Conservation (phyloP, 2,329 filamentous ascomycete genomes). For the Lachnum nothofagi region DNA sequence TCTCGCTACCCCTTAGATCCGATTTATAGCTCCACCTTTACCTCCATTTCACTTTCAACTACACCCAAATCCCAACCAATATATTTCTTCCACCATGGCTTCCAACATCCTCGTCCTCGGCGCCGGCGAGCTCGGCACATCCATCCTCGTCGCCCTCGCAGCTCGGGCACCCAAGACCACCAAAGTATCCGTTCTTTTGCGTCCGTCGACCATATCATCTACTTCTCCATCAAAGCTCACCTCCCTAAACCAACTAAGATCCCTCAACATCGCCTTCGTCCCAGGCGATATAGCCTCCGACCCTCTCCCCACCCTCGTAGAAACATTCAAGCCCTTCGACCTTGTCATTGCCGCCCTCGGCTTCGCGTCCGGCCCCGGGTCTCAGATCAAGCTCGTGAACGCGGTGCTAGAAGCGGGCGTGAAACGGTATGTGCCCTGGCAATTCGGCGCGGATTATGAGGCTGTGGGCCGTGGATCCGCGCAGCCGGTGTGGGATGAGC, state of each 20-base stretch:
- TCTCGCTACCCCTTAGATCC: no score
- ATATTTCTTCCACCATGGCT: background rate
- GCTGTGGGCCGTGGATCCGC: conserved; percentile 52
- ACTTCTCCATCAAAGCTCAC: conserved; percentile 38
- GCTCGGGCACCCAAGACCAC: conserved; percentile 38
- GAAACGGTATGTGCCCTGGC: conserved; percentile 61
- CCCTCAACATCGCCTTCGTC: conserved; percentile 22
- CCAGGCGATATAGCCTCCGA: conserved; percentile 31
- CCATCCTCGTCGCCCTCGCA: conserved; percentile 48
- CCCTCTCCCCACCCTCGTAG: conserved; percentile 36
- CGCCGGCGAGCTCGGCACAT: conserved; percentile 59
- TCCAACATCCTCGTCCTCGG: conserved; percentile 54
- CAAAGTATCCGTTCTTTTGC: conserved; percentile 50
- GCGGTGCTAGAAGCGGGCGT: conserved; percentile 50
- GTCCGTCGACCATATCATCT: conserved; percentile 42
- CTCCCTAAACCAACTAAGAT: conserved; percentile 38
- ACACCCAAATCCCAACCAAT: no score
- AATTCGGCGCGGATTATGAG: conserved; percentile 70
- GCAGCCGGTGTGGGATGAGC: conserved; percentile 65
- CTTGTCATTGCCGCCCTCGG: conserved; percentile 58
- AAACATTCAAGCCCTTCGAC: conserved; percentile 44
- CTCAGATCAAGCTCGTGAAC: conserved; percentile 51
- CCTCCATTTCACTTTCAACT: no score
- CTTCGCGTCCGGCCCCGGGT: conserved; percentile 51
- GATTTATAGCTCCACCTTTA: no score